Conservation (phyloP, 441 rosid genomes). For the Pelargonium fulgidum region DNA sequence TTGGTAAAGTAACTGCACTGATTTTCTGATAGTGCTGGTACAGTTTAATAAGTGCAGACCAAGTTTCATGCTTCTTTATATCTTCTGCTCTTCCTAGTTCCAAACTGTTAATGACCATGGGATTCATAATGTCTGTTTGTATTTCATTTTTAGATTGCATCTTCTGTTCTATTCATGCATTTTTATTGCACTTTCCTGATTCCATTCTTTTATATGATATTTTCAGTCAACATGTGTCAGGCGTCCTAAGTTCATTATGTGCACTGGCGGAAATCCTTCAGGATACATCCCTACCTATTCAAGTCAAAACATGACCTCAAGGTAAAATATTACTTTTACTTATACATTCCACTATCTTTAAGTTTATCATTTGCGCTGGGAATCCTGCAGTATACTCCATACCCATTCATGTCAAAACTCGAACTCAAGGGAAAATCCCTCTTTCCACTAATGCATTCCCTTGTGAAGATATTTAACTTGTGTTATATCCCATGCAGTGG, state of each 20-base stretch:
- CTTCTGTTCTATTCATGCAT: background rate
- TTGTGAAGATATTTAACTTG: conserved; percentile 13
- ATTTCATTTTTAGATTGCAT: background rate
- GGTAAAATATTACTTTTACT: conserved; percentile 30
- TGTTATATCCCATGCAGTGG: conserved; percentile 42
- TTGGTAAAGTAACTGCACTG: background rate
- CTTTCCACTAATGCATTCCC: background rate
- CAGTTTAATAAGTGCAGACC: background rate
- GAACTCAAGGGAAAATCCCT: conserved; percentile 41
- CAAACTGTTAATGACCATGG: background rate
- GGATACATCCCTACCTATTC: conserved; percentile 66
- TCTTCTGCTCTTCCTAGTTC: background rate
- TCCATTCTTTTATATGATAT: conserved; percentile 20
- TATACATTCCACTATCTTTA: conserved; percentile 34
- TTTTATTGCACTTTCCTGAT: background rate
- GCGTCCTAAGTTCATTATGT: conserved; percentile 77
- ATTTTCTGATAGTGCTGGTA: background rate
- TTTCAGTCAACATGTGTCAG: conserved; percentile 69
- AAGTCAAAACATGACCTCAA: conserved; percentile 47
- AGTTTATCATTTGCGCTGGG: conserved; percentile 80
- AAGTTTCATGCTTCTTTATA: background rate
- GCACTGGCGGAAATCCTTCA: conserved; percentile 74
- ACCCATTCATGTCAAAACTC: conserved; percentile 54
- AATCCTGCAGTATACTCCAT: conserved; percentile 61
- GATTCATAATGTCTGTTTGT: background rate